Evolutionary conservation across 139 green algal genomes (phyloP).

Genomic region (Coelastrella sp.): DNA sequence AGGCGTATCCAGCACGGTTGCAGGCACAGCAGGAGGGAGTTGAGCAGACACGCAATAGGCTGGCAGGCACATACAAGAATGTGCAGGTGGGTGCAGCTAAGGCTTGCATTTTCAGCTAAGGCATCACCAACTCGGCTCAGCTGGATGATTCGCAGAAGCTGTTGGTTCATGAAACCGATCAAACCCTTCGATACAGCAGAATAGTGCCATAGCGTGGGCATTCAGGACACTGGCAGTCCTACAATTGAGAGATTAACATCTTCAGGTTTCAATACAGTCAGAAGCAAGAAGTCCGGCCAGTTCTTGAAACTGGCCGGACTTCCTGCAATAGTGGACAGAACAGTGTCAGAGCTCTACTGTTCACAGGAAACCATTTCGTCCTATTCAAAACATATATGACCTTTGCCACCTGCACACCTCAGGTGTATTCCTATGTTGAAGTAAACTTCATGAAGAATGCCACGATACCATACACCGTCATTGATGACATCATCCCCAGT

Average conservation of each 20-base stretch:
- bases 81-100: background rate
- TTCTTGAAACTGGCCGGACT: too few species aligned
- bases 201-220: too few species aligned
- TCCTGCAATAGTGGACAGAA: too few species aligned
- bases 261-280: too few species aligned
- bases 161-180: background rate
- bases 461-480: conserved; percentile 12
- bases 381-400: background rate
- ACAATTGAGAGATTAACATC: too few species aligned
- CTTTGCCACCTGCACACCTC: background rate
- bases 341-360: background rate
- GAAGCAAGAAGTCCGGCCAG: too few species aligned
- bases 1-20: background rate
- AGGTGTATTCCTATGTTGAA: conserved; percentile 27
- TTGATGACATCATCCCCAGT: conserved; percentile 10
- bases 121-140: background rate
- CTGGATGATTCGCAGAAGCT: background rate
- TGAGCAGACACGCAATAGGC: background rate
- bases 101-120: background rate
- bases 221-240: too few species aligned
- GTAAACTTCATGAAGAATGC: conserved; percentile 15
- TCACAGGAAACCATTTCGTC: background rate
- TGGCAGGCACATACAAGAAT: background rate
- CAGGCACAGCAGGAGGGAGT: background rate
- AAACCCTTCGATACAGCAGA: background rate